Evolutionary conservation across 2,329 filamentous ascomycete genomes (phyloP), one percentile per base, ranked within the genome.

Genomic region (Ramichloridium luteum): DNA sequence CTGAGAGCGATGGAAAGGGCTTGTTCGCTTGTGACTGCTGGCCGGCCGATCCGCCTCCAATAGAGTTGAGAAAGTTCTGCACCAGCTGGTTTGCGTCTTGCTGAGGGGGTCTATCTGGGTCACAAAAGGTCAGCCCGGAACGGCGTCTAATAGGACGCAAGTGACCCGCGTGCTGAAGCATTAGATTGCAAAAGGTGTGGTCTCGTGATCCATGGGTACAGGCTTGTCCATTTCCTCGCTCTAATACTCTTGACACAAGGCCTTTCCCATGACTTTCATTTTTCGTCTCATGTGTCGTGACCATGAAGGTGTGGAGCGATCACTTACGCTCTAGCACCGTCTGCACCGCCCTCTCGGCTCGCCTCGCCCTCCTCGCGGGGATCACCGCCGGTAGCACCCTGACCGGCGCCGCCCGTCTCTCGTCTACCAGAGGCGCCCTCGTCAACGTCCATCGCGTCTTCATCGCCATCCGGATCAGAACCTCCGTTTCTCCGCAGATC

Each of bases 291-390:
- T n/a, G n/a, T n/a, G n/a, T n/a, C n/a, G n/a, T n/a, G n/a, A n/a
- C n/a, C n/a, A n/a, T n/a, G n/a, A n/a, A n/a, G n/a, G n/a, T n/a
- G 20, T 23, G 20, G 20, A n/a, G n/a, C n/a, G n/a, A n/a, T n/a
- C 31, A 98, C 92, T 88, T 96, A 98, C 90, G 88, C 90, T 94
- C 90, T 77, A 64, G 83, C 92, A 53, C 92, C 90, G 62, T 96
- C 90, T 48, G 84, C 84, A 55, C 92, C 90, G 38, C 88, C 90
- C 60, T 93, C 85, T 63, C 92, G 72, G 43, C 88, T 75, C 46
- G 74, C 77, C 57, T 84, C 76, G 36, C 90, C 90, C 59, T 96
- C 90, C 58, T 92, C 77, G 59, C 86, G 74, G 47, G 93, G 65
- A 55, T 98, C 88, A 42, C 86, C 88, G 35, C 88, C 88, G 3